These are phyloP conservation scores for Mollisiaceae sp. DNA, from an alignment of 2,329 filamentous ascomycete species.

Conservation along the genomic window DNA sequence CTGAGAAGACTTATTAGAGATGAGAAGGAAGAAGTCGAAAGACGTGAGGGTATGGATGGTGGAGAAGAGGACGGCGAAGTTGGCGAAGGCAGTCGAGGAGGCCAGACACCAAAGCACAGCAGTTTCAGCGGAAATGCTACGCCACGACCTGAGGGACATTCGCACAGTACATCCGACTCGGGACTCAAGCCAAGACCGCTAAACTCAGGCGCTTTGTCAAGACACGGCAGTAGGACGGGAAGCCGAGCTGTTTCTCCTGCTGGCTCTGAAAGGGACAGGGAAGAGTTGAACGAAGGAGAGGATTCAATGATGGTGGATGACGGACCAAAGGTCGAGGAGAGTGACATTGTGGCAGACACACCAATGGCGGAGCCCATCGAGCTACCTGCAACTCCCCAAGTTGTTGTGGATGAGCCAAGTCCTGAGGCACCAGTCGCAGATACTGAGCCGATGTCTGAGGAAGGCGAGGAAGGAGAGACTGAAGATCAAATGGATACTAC, in stretches of 20 bases:
- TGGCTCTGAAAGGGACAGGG: conserved; percentile 33
- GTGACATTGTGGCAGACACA: conserved; percentile 38
- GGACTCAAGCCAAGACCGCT: conserved; percentile 44
- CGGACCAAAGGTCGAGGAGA: conserved; percentile 47
- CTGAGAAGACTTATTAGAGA: conserved; percentile 86
- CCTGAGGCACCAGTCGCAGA: conserved; percentile 25
- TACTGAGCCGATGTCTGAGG: conserved; percentile 26
- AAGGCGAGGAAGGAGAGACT: conserved; percentile 44
- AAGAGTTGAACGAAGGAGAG: conserved; percentile 48
- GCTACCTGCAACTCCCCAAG: conserved; percentile 49
- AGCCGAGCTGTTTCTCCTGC: conserved; percentile 48
- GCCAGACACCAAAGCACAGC: conserved; percentile 57
- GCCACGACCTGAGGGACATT: conserved; percentile 51
- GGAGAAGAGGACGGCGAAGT: conserved; percentile 63
- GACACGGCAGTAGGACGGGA: conserved; percentile 46
- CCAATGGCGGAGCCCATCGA: conserved; percentile 37
- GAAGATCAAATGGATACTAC: conserved; percentile 71
- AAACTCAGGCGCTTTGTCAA: conserved; percentile 44
- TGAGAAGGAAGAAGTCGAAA: conserved; percentile 93
- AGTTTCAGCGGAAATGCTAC: conserved; percentile 54
- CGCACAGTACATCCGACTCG: conserved; percentile 47
- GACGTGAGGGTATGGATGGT: conserved; percentile 77
- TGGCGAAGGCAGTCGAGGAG: conserved; percentile 58
- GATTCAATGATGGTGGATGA: conserved; percentile 66
- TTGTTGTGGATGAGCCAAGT: conserved; percentile 54